These are phyloP conservation scores for Aegilops longissima DNA, from an alignment of 176 grass and related monocot species.

Conservation along the genomic window DNA sequence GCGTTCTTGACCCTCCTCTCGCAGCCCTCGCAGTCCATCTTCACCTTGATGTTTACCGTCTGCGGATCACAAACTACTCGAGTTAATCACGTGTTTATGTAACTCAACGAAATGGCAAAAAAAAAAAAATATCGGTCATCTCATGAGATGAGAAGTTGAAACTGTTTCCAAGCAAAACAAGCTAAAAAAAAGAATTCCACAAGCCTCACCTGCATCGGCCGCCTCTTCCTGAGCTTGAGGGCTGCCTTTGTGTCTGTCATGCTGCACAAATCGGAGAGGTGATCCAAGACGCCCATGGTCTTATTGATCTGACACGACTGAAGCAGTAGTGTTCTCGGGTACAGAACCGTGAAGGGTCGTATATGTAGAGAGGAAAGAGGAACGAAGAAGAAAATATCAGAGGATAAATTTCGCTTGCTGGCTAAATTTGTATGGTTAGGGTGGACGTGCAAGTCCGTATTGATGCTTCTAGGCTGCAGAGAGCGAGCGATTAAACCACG, in stretches of 20 bases:
- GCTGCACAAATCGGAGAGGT: slow-evolving; percentile 61
- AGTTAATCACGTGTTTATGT: not conserved
- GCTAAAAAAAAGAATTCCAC: not conserved
- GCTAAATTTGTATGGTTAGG: slow-evolving; percentile 31
- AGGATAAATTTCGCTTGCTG: not conserved
- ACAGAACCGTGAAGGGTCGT: not conserved
- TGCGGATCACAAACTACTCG: not conserved
- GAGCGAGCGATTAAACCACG: not conserved
- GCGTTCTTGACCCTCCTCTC: slow-evolving; percentile 71
- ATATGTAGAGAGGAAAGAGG: slow-evolving; percentile 6
- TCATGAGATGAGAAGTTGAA: not conserved
- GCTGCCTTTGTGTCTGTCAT: slow-evolving; percentile 61
- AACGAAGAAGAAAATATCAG: not conserved
- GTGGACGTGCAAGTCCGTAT: slow-evolving; percentile 18
- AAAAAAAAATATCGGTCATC: not conserved
- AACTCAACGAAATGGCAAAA: not conserved
- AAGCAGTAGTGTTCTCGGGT: not conserved
- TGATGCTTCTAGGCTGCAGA: slow-evolving; percentile 10
- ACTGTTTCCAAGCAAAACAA: not conserved
- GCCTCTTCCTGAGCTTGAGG: slow-evolving; percentile 62
- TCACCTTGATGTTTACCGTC: slow-evolving; percentile 85
- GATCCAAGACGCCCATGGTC: slow-evolving; percentile 66
- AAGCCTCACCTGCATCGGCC: slow-evolving; percentile 70
- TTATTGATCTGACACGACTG: not conserved
- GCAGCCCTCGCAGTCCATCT: slow-evolving; percentile 92